These are phyloP conservation scores for Naganishia sp. DNA, from an alignment of 1,284 basidiomycete genomes.

Conservation along the genomic window DNA sequence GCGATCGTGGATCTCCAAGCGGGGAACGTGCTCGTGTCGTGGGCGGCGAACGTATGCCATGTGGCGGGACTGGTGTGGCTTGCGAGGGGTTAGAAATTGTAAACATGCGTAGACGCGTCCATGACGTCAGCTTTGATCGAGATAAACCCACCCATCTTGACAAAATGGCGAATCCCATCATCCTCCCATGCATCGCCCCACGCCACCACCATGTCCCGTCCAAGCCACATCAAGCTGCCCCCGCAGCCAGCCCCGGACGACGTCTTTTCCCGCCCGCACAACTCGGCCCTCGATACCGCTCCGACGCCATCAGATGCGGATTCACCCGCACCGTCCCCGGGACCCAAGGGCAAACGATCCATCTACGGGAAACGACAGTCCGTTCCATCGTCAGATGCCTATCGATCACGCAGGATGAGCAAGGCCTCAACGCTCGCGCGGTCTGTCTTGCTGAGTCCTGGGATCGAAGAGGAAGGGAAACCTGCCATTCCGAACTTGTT, in stretches of 20 bases:
- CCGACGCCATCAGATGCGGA: constrained; percentile 24
- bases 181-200: too few relatives aligned
- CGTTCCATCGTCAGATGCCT: neutral
- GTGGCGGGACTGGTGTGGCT: constrained; percentile 6
- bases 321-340: constrained; percentile 16
- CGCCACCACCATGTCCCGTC: neutral
- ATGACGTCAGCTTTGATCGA: too few relatives aligned
- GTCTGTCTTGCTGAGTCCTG: constrained; percentile 16
- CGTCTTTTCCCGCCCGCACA: constrained; percentile 24
- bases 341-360: constrained; percentile 11
- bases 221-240: constrained; percentile 27
- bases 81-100: neutral
- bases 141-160: too few relatives aligned
- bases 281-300: constrained; percentile 24
- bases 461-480: constrained; percentile 24
- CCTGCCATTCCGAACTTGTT: constrained; percentile 51
- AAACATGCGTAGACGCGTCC: neutral
- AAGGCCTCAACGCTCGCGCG: constrained; percentile 8
- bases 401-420: constrained; percentile 24
- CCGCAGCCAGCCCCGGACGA: constrained; percentile 27
- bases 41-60: constrained; percentile 1
- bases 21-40: constrained; percentile 2
- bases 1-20: constrained; percentile 22
- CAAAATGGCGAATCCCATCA: too few relatives aligned
- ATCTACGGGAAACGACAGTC: neutral